Evolutionary conservation across 1,284 basidiomycete species (phyloP), one percentile per base, ranked within the genome.

Genomic region (Irpex rosettiformis): DNA sequence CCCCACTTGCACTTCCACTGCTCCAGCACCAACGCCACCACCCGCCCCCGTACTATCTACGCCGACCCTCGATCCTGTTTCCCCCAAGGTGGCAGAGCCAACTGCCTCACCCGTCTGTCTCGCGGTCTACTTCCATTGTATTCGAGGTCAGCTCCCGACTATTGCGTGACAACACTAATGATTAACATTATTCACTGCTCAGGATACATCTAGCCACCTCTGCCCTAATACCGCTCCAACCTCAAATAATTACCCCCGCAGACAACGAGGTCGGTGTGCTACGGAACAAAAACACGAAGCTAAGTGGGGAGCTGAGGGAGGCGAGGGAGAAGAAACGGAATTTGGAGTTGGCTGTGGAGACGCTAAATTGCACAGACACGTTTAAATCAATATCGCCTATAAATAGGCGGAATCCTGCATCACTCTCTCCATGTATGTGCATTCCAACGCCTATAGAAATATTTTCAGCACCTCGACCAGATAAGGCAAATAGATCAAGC

Each of bases 311-410:
- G 65, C 78, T 94, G 47, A 81, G 89, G 29, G 90, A 92, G 29
- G 86, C 89, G 33, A 81, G 89, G 48, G 84, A 85, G 70, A 83
- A 89, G 73, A 93, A 94, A 57, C 77, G 92, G 61, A 87, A 87
- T 65, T 73, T 94, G 43, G 92, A 94, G 73, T 69, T 93, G 57
- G 88, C 93, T 74, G 82, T 94, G n/a, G 92, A 94, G 73, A 77
- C 79, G 18, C n/a, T n/a, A n/a, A n/a, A n/a, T n/a, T n/a, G n/a
- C n/a, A n/a, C n/a, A n/a, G n/a, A n/a, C n/a, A n/a, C n/a, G n/a
- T n/a, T n/a, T n/a, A n/a, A n/a, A n/a, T n/a, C n/a, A n/a, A n/a
- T n/a, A n/a, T n/a, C n/a, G n/a, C n/a, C n/a, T n/a, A n/a, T n/a
- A n/a, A n/a, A n/a, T n/a, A n/a, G n/a, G n/a, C n/a, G n/a, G n/a